Evolutionary conservation across 2,329 filamentous ascomycete genomes (phyloP), one percentile per base, ranked within the genome.

Genomic region (Didymella segeticola): DNA sequence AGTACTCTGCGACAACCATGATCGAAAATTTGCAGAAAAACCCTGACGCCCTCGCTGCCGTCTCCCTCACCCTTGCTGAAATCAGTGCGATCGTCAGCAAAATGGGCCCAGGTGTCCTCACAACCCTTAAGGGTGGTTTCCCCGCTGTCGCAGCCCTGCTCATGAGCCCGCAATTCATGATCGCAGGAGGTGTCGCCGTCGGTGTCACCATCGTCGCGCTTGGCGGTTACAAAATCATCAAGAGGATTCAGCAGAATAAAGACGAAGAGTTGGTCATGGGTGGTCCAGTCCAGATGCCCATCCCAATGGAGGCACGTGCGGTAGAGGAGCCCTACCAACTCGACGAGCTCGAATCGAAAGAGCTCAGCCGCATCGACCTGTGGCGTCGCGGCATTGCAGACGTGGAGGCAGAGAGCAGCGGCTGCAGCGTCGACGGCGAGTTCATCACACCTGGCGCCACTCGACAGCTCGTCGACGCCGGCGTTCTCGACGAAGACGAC

Each of bases 141-240:
- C 95, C 95, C 0, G 89, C 90, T 7, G 87, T 96, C 17, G 93
- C 96, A 64, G 90, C 89, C 0, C 83, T 99, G 19, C 84, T 99
- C 3, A 87, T 91, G 0, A 93, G 89, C 51, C 95, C 95, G 1
- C 91, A 99, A 69, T 99, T 99, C 71, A 84, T 97, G 59, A 96
- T 99, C 66, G 92, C 92, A 4, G 91, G 90, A 0, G 90, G 93
- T 36, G 86, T 96, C 12, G 91, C 90, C 0, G 87, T 96, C 0
- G 95, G 95, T 12, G 88, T 96, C n/a, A 98, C 95, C 0, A 87
- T 98, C 8, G 91, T 99, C 66, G 93, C 95, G 73, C 91, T 99
- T 56, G 95, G 95, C 47, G 93, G 95, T 5, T 98, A 91, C 84
- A 98, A 96, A 78, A 97, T 99, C 73, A 87, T 99, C 77, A 96